Base-by-base conservation (phyloP, 2,329 filamentous ascomycete genomes). In the Xenosphaeropsis pyriputrescens region DNA sequence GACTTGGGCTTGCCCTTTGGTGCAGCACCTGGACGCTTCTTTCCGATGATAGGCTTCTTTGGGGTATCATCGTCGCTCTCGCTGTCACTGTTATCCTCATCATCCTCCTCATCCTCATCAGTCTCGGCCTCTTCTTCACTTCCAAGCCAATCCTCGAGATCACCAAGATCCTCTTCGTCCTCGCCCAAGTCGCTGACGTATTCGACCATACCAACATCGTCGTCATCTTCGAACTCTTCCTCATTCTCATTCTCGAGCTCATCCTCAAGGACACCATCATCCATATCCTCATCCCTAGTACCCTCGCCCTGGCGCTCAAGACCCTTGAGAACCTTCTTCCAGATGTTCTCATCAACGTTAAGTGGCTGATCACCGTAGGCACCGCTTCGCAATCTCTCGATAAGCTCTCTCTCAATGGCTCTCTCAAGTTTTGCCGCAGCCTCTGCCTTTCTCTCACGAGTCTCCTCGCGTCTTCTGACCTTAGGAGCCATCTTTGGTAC, bases 271-370 rank as follows among this genome's bases (percentile, higher is more conserved):
- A 93, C 76, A 8, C 88, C 89, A 49, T 88, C 78, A 56, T 95
- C 89, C 57, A 91, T 60, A 57, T 96, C 89, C 62, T 86, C 75
- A 57, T 95, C 89, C 39, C 85, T 69, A 45, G 74, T 68, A 33
- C 81, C 89, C 52, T 93, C 78, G 41, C 89, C 88, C 50, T 81
- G 80, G 49, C 82, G 73, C 70, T 98, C 91, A 60, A 98, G 69
- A 3, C 85, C 85, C 43, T 79, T 77, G 49, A 98, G 75, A 6
- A 98, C 91, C 71, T 88, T 93, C 72, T 93, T 93, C 91, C 91
- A 98, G 43, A 98, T 85, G 12, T 74, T 71, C 58, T 95, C 86
- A 58, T 93, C 91, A 37, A 94, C 88, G 56, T 98, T 98, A 47
- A 98, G 68, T 32, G 91, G 91, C 56, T 85, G 76, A 51, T 96